A percentile compares a stretch with the other conserved stretches of the same genome.
Conservation (phyloP, 2,329 filamentous ascomycete genomes). For the Penicillium sp. region DNA sequence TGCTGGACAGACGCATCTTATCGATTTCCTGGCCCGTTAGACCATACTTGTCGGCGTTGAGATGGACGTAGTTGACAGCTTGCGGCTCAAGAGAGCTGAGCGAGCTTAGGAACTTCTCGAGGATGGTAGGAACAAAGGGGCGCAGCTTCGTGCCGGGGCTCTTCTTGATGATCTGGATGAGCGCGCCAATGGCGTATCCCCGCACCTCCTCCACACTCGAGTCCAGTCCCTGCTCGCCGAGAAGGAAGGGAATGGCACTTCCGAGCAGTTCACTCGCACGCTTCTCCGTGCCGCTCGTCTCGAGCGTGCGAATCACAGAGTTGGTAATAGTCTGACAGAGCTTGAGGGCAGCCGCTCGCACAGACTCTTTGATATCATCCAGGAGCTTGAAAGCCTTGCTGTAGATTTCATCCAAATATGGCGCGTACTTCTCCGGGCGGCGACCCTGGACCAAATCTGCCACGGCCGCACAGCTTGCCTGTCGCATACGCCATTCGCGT, state of each 20-base stretch:
- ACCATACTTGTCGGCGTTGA: conserved; percentile 78
- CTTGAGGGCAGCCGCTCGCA: conserved; percentile 72
- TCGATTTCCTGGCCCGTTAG: conserved; percentile 86
- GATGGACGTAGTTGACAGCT: conserved; percentile 84
- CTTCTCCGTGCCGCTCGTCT: conserved; percentile 63
- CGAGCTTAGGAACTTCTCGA: conserved; percentile 73
- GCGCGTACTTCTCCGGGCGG: conserved; percentile 69
- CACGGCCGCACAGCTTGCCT: conserved; percentile 87
- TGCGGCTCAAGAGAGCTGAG: conserved; percentile 86
- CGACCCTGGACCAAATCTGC: conserved; percentile 81
- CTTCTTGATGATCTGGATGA: conserved; percentile 86
- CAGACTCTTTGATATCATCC: conserved; percentile 91
- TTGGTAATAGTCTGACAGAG: conserved; percentile 81
- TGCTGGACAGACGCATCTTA: conserved; percentile 72
- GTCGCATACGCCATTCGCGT: conserved; percentile 86
- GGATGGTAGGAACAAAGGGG: conserved; percentile 73
- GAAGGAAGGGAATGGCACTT: conserved; percentile 81
- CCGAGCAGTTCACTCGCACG: conserved; percentile 74
- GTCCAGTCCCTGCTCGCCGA: conserved; percentile 84
- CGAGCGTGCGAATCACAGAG: conserved; percentile 76
- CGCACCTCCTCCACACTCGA: conserved; percentile 84
- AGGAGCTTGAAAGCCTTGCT: conserved; percentile 79
- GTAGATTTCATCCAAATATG: conserved; percentile 82
- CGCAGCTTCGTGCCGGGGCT: conserved; percentile 68
- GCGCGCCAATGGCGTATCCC: conserved; percentile 71